phyloP scores from a whole-genome alignment of 2,329 filamentous ascomycete genomes.

The Chrysoporthe cubensis region DNA sequence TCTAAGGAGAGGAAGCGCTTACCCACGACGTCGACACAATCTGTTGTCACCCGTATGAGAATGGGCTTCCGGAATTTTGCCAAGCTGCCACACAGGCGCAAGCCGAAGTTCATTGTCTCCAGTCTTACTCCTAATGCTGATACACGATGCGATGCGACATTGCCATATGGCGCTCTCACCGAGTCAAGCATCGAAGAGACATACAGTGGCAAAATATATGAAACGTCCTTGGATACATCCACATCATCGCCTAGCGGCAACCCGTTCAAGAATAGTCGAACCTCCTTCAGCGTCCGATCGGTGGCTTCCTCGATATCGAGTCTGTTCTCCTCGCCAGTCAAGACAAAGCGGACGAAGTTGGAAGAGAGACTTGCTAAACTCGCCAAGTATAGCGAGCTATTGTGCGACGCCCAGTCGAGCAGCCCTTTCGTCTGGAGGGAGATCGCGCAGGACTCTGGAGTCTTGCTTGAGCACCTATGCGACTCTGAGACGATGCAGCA shows the following conservation, averaged over 20 bases:
- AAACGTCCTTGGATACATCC: constrained; percentile 5
- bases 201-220: not conserved
- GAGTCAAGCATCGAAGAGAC: not conserved
- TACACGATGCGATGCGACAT: not conserved
- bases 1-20: not conserved
- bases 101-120: not conserved
- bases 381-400: constrained; percentile 5
- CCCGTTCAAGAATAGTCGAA: not conserved
- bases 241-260: not conserved
- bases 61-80: not conserved
- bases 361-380: constrained; percentile 1
- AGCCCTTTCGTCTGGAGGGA: not conserved
- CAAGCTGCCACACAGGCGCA: not conserved
- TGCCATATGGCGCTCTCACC: too few relatives aligned
- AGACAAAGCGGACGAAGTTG: not conserved
- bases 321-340: not conserved
- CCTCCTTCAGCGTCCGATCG: not conserved
- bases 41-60: not conserved
- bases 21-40: not conserved
- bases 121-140: not conserved
- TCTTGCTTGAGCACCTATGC: not conserved
- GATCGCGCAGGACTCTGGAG: not conserved
- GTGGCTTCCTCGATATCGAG: not conserved
- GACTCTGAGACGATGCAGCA: constrained; percentile 3
- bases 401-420: not conserved